Evolutionary conservation across 2,329 filamentous ascomycete genomes (phyloP).

Genomic region (Nannizzia gypsea): DNA sequence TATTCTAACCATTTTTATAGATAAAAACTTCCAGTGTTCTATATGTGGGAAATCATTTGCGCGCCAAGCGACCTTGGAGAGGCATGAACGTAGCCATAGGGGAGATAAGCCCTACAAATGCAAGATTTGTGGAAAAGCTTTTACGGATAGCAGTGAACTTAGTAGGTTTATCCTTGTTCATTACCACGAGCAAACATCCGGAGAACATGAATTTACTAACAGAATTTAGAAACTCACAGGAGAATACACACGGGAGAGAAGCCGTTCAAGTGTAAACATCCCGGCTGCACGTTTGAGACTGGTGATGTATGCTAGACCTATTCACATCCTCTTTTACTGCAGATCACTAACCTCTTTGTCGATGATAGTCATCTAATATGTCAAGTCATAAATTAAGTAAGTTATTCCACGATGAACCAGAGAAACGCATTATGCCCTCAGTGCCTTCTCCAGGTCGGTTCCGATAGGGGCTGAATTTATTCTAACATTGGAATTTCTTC

Average conservation of each 20-base stretch:
- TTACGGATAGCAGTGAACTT: conserved; percentile 35
- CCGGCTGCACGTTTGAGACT: conserved; percentile 33
- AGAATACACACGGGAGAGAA: conserved; percentile 35
- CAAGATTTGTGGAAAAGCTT: conserved; percentile 31
- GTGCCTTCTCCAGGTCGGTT: no score
- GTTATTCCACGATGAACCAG: conserved; percentile 6
- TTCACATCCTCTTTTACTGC: background rate
- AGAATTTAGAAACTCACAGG: conserved; percentile 30
- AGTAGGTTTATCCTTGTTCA: conserved; percentile 20
- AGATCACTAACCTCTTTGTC: background rate
- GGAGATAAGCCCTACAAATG: conserved; percentile 35
- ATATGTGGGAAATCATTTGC: conserved; percentile 34
- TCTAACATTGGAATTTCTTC: conserved; percentile 10
- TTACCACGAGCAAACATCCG: background rate
- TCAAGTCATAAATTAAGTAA: conserved; percentile 34
- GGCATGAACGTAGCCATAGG: conserved; percentile 34
- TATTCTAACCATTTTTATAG: conserved; percentile 15
- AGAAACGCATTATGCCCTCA: no score
- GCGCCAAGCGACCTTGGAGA: conserved; percentile 33
- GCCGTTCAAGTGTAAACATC: conserved; percentile 33
- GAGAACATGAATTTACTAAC: conserved; percentile 15
- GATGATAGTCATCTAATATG: conserved; percentile 34
- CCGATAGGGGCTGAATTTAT: no score
- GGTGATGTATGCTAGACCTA: conserved; percentile 28
- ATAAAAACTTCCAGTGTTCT: conserved; percentile 33